These are phyloP conservation scores for Teratosphaeria nubilosa DNA, from an alignment of 2,329 filamentous ascomycete genomes.

Conservation along the genomic window DNA sequence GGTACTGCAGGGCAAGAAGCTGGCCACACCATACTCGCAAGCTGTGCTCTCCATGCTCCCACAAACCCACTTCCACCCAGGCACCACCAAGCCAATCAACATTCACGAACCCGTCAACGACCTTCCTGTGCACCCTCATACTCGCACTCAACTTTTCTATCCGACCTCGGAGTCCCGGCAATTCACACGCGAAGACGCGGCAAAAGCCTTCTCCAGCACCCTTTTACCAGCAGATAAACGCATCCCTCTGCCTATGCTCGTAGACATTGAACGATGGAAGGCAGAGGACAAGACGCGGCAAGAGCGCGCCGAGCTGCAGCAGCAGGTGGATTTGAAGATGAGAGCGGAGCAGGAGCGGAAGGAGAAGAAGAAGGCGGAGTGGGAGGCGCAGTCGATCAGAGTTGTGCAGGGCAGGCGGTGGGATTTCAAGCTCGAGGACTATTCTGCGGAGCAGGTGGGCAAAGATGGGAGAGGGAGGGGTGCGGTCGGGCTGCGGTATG, in stretches of 20 bases:
- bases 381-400: conserved; percentile 33
- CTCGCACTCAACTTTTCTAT: conserved; percentile 49
- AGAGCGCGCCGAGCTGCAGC: conserved; percentile 36
- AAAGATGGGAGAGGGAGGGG: conserved; percentile 42
- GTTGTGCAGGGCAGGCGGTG: conserved; percentile 42
- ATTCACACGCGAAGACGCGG: conserved; percentile 57
- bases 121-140: conserved; percentile 48
- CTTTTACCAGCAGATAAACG: conserved; percentile 53
- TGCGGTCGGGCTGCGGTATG: conserved; percentile 51
- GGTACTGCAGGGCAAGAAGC: conserved; percentile 54
- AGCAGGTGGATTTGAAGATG: conserved; percentile 22
- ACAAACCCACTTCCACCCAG: conserved; percentile 41
- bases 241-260: conserved; percentile 53
- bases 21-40: conserved; percentile 66
- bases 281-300: conserved; percentile 27
- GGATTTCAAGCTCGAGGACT: conserved; percentile 51
- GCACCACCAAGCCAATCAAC: conserved; percentile 21
- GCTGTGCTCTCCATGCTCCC: conserved; percentile 76
- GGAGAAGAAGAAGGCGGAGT: conserved; percentile 34
- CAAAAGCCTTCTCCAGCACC: conserved; percentile 48
- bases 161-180: conserved; percentile 53
- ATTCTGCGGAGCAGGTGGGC: conserved; percentile 47
- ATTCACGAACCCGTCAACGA: conserved; percentile 56
- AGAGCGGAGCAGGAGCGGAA: conserved; percentile 31
- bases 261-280: conserved; percentile 39